These are phyloP conservation scores for Hysterangium stoloniferum DNA, from an alignment of 768 basidiomycete species.

Conservation along the genomic window DNA sequence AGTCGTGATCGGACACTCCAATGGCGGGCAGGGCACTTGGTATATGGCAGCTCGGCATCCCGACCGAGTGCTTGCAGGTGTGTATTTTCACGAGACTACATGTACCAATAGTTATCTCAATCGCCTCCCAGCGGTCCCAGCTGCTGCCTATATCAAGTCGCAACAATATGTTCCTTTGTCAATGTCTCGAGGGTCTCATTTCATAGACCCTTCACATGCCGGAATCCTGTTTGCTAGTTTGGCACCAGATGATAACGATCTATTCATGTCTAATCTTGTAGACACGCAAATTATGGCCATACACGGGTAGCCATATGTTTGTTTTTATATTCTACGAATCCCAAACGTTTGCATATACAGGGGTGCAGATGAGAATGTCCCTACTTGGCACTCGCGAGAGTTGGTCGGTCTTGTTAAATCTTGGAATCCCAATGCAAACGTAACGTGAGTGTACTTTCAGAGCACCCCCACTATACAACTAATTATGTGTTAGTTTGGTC, in stretches of 20 bases:
- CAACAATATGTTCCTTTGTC: slow-evolving; percentile 76
- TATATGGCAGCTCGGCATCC: slow-evolving; percentile 71
- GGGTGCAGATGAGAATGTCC: slow-evolving; percentile 79
- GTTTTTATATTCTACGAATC: slow-evolving; percentile 1
- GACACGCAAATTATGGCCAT: slow-evolving; percentile 64
- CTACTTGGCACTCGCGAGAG: slow-evolving; percentile 76
- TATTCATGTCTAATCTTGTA: slow-evolving; percentile 73
- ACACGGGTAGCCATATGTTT: slow-evolving; percentile 53
- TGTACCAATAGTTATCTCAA: background rate
- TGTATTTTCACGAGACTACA: slow-evolving; percentile 14
- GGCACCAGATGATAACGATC: slow-evolving; percentile 80
- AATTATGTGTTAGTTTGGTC: slow-evolving; percentile 34
- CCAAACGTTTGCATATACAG: slow-evolving; percentile 28
- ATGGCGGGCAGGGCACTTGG: slow-evolving; percentile 89
- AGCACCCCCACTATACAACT: slow-evolving; percentile 2
- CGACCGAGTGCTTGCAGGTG: slow-evolving; percentile 61
- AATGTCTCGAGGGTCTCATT: slow-evolving; percentile 68
- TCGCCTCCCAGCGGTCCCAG: slow-evolving; percentile 50
- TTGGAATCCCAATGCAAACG: slow-evolving; percentile 46
- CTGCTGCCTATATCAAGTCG: slow-evolving; percentile 80
- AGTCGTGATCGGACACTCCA: slow-evolving; percentile 84
- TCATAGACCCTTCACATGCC: slow-evolving; percentile 64
- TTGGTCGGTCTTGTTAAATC: slow-evolving; percentile 48
- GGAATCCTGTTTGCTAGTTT: slow-evolving; percentile 68
- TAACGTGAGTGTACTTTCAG: slow-evolving; percentile 34